Evolutionary conservation across 148 eudicot genomes (phyloP).

Genomic region (Camellia sinensis): DNA sequence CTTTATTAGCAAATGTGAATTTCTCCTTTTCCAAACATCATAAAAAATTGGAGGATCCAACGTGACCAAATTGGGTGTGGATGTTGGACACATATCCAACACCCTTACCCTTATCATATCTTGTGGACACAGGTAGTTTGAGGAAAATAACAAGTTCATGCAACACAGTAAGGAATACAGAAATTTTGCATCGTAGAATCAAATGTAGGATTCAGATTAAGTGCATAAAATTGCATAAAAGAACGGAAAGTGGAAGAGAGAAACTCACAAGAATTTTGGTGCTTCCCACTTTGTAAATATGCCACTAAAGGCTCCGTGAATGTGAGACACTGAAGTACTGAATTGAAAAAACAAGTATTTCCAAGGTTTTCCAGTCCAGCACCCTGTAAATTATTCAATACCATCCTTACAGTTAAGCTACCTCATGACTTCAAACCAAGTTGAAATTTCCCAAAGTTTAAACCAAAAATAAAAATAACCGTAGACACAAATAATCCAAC

Average conservation of each 20-base stretch:
- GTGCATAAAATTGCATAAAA: background rate
- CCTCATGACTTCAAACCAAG: conserved; percentile 1
- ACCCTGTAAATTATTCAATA: conserved; percentile 46
- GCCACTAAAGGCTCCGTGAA: conserved; percentile 93
- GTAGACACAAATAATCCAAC: background rate
- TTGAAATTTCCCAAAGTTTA: background rate
- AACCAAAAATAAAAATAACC: background rate
- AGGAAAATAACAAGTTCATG: too few species aligned
- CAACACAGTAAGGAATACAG: background rate
- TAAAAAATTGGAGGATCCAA: too few species aligned
- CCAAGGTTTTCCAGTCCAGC: conserved; percentile 91
- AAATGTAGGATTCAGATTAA: background rate
- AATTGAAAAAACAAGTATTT: conserved; percentile 87
- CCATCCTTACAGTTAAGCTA: conserved; percentile 12
- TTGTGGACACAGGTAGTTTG: too few species aligned
- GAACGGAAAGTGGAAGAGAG: background rate
- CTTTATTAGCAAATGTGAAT: too few species aligned
- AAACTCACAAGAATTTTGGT: conserved; percentile 76
- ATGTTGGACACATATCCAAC: too few species aligned
- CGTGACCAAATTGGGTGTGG: too few species aligned
- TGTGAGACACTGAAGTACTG: conserved; percentile 89
- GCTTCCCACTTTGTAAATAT: conserved; percentile 88
- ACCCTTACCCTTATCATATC: too few species aligned
- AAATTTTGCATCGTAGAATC: background rate
- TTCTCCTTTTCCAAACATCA: too few species aligned